These are phyloP conservation scores for Xylaria castorea DNA, from an alignment of 495 filamentous ascomycete genomes.

Conservation along the genomic window DNA sequence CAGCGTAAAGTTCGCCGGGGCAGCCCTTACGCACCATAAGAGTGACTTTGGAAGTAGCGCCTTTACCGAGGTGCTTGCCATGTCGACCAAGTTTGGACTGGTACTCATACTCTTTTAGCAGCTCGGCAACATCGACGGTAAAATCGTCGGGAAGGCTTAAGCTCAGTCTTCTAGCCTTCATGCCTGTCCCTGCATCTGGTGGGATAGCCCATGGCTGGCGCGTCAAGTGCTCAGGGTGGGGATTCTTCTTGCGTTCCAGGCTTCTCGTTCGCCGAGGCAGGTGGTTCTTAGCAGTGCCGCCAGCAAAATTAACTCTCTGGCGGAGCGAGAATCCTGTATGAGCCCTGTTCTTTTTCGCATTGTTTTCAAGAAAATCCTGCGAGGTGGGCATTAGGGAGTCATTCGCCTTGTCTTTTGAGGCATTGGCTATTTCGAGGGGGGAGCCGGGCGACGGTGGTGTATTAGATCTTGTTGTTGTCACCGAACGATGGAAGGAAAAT, in stretches of 20 bases:
- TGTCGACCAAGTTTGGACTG: slow-evolving; percentile 64
- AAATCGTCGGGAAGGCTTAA: slow-evolving; percentile 69
- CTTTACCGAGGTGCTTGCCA: slow-evolving; percentile 71
- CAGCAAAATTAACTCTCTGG: slow-evolving; percentile 41
- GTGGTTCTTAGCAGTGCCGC: slow-evolving; percentile 32
- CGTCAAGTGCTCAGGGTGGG: slow-evolving; percentile 36
- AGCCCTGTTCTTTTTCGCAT: slow-evolving; percentile 52
- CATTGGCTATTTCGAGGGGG: slow-evolving; percentile 44
- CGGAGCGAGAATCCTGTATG: slow-evolving; percentile 58
- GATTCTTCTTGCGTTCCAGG: slow-evolving; percentile 38
- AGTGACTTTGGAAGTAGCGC: slow-evolving; percentile 74
- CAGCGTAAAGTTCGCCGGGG: slow-evolving; percentile 67
- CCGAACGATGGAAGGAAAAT: slow-evolving; percentile 56
- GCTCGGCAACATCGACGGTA: slow-evolving; percentile 65
- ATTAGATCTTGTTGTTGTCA: slow-evolving; percentile 58
- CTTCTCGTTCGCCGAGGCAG: slow-evolving; percentile 39
- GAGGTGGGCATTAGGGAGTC: slow-evolving; percentile 45
- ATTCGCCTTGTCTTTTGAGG: slow-evolving; percentile 40
- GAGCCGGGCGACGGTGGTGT: slow-evolving; percentile 60
- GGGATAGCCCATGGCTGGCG: slow-evolving; percentile 58
- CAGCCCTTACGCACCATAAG: slow-evolving; percentile 66
- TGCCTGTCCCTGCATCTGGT: slow-evolving; percentile 66
- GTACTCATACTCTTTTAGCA: slow-evolving; percentile 65
- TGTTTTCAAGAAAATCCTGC: slow-evolving; percentile 49
- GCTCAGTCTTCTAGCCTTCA: slow-evolving; percentile 70